These are phyloP conservation scores for Spiromastix sp. DNA, from an alignment of 2,329 filamentous ascomycete genomes.

Conservation along the genomic window DNA sequence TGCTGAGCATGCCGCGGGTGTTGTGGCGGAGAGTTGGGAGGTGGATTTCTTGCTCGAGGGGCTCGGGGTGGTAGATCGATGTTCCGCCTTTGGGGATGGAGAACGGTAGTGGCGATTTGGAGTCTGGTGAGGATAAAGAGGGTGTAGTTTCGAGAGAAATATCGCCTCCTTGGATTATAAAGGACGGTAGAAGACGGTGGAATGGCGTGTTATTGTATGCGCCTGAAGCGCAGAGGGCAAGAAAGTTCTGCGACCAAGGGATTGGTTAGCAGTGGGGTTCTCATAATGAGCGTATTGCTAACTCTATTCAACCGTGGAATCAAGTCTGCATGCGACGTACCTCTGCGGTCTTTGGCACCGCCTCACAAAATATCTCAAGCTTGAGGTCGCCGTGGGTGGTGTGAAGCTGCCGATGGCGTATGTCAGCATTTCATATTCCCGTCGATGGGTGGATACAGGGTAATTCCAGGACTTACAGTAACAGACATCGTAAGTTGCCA, in stretches of 20 bases:
- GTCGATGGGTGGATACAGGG: no score
- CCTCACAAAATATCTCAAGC: slow-evolving; percentile 91
- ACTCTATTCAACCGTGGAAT: no score
- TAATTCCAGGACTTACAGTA: not conserved
- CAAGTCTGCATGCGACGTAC: slow-evolving; percentile 38
- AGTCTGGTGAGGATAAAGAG: slow-evolving; percentile 30
- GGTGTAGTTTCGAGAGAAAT: slow-evolving; percentile 33
- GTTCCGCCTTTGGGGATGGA: slow-evolving; percentile 45
- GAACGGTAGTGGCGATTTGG: slow-evolving; percentile 32
- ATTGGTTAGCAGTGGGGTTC: not conserved
- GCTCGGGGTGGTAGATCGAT: slow-evolving; percentile 42
- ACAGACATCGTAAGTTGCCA: no score
- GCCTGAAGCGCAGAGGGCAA: slow-evolving; percentile 52
- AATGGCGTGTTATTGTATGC: slow-evolving; percentile 53
- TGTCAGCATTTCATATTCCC: no score
- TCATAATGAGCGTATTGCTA: not conserved
- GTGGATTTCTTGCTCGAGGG: slow-evolving; percentile 54
- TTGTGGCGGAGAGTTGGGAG: slow-evolving; percentile 48
- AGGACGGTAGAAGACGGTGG: slow-evolving; percentile 52
- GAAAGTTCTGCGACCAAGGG: slow-evolving; percentile 43
- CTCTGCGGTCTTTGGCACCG: slow-evolving; percentile 84
- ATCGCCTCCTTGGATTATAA: slow-evolving; percentile 55
- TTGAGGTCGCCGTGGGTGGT: slow-evolving; percentile 86
- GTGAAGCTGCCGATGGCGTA: slow-evolving; percentile 53
- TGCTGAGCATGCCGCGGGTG: slow-evolving; percentile 46